Evolutionary conservation across 352 stramenopile genomes (phyloP), one percentile per base, ranked within the genome.

Genomic region (Phytopythium oedochilum): DNA sequence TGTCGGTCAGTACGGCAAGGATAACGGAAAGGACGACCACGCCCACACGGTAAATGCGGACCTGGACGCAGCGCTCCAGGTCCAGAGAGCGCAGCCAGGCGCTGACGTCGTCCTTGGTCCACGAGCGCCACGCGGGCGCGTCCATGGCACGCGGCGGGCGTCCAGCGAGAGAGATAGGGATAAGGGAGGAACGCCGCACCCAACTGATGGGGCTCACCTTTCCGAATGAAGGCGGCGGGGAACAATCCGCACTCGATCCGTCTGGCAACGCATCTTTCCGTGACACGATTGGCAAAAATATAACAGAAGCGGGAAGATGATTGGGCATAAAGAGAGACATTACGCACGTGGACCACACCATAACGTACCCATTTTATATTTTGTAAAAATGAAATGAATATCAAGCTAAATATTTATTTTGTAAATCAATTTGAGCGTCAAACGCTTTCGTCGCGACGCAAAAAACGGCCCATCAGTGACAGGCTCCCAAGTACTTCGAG

Each of bases 31-130:
- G 17, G 18, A 35, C 46, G 31, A 40, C n/a, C 34, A 34, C 34
- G 47, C 20, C 17, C 12, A 22, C 15, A 43, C 7, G 8, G 3
- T 20, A 25, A 6, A 43, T 23, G 18, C 36, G 25, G 39, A 68
- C 55, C 39, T 82, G 56, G 20, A 46, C 59, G 42, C 74, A 60
- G 45, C 77, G 57, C 25, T 31, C 46, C 36, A 82, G 66, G 26
- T 62, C 64, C 43, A 66, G 60, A 28, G 45, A 43, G 29, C 45
- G 34, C 34, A 82, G 60, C 68, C 71, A 82, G n/a, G 45, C 52
- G 34, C 60, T 64, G 28, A 82, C 71, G 38, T 78, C 59, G 20
- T 61, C 56, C 58, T 63, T 71, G 18, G 60, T 65, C 71, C 71
- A 82, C 8, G 69, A 43, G 36, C 61, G 66, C 68, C 68, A 76